phyloP scores from a whole-genome alignment of 2,329 filamentous ascomycete species.

The Penicillium griseofulvum region DNA sequence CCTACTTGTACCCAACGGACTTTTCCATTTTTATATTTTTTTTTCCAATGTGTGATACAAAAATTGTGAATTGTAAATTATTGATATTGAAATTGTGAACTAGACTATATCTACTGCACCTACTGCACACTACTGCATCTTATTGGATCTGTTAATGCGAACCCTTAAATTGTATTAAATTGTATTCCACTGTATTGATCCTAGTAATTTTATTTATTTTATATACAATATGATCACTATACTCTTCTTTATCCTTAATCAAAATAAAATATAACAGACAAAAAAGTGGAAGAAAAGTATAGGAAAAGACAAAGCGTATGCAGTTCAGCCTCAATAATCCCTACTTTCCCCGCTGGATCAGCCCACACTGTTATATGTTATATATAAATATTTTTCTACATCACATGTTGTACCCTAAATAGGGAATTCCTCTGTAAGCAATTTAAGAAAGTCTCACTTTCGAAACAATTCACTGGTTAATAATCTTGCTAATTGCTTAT shows the following conservation, averaged over 20 bases:
- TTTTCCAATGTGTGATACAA: background rate
- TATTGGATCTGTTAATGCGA: background rate
- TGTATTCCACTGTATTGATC: no score
- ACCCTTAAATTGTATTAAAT: no score
- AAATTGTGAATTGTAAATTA: no score
- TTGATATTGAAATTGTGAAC: background rate
- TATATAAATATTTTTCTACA: background rate
- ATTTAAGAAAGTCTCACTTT: background rate
- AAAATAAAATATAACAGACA: no score
- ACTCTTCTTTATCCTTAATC: no score
- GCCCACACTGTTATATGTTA: conserved; percentile 1
- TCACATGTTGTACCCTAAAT: background rate
- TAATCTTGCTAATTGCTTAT: no score
- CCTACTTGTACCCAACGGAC: conserved; percentile 7
- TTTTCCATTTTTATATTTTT: background rate
- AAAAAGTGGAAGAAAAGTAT: no score
- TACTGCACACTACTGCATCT: no score
- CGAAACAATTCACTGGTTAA: background rate
- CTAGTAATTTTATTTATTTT: background rate
- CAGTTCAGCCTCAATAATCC: conserved; percentile 1
- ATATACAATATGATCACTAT: no score
- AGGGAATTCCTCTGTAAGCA: background rate
- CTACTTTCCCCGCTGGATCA: conserved; percentile 6
- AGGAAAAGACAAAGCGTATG: background rate
- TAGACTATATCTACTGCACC: background rate